Percentiles rank a stretch among this genome's conserved stretches.
Conservation (phyloP, 1,139 yeast genomes). For the Yamadazyma siamensis region DNA sequence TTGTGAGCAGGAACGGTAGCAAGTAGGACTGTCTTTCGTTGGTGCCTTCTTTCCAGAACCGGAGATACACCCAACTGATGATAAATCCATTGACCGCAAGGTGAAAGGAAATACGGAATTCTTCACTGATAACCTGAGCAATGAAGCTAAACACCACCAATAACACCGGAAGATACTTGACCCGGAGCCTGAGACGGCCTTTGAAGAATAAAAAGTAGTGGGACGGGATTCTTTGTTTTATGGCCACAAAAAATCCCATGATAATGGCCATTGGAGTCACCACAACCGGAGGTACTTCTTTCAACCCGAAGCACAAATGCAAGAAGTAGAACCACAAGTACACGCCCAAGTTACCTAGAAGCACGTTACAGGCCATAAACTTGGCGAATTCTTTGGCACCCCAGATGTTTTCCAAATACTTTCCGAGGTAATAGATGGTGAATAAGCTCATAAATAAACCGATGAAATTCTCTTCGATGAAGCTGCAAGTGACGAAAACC, state of each 20-base stretch:
- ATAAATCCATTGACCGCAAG: conserved; percentile 29
- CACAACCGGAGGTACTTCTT: conserved; percentile 39
- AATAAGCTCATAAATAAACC: conserved; percentile 25
- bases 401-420: conserved; percentile 38
- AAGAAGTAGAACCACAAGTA: conserved; percentile 33
- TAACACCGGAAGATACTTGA: conserved; percentile 37
- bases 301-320: conserved; percentile 19
- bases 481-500: conserved; percentile 34
- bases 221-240: conserved; percentile 42
- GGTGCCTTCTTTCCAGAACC: conserved; percentile 39
- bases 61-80: conserved; percentile 38
- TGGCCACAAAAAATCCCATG: conserved; percentile 42
- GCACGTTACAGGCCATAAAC: conserved; percentile 22
- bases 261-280: conserved; percentile 35
- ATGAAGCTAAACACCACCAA: conserved; percentile 17
- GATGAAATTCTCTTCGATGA: conserved; percentile 33
- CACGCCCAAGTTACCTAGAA: conserved; percentile 31
- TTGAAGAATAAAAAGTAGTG: conserved; percentile 41
- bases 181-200: conserved; percentile 37
- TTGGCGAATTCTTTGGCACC: conserved; percentile 31
- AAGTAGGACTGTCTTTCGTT: conserved; percentile 43
- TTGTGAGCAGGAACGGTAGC: conserved; percentile 30
- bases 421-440: conserved; percentile 33
- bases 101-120: conserved; percentile 24
- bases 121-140: conserved; percentile 25